These are phyloP conservation scores for Colletotrichum kahawae DNA, from an alignment of 2,329 filamentous ascomycete species.

Conservation along the genomic window DNA sequence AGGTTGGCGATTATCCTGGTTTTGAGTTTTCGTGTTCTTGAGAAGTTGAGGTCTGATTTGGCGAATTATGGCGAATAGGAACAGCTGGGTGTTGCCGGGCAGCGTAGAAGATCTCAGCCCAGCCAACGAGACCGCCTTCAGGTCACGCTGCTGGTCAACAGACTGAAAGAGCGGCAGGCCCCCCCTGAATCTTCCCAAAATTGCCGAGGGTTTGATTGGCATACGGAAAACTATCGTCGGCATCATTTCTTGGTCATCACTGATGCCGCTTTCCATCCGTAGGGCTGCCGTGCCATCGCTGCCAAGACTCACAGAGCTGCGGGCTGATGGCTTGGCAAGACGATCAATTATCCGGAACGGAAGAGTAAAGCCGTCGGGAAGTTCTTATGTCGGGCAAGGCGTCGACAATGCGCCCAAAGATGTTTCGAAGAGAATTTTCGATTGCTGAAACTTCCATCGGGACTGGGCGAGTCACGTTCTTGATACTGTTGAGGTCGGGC, in stretches of 20 bases:
- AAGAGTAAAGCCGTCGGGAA: neutral
- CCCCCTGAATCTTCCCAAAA: accelerated
- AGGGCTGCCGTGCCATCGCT: neutral
- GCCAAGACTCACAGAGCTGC: neutral
- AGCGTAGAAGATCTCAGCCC: neutral
- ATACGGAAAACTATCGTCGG: accelerated
- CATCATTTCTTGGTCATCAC: accelerated
- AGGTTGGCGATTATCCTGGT: neutral
- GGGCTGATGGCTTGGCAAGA: neutral
- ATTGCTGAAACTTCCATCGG: neutral
- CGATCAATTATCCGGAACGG: neutral
- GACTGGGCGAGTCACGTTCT: neutral
- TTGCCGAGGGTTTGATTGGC: accelerated
- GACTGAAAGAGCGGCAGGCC: neutral
- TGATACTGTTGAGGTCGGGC: neutral
- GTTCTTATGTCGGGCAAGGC: neutral
- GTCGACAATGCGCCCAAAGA: neutral
- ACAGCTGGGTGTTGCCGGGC: neutral
- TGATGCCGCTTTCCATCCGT: neutral
- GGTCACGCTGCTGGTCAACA: neutral
- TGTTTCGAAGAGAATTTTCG: neutral
- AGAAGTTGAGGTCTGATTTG: neutral
- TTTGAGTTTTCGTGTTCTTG: neutral
- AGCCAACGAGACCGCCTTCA: neutral
- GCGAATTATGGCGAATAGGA: neutral